phyloP scores from a whole-genome alignment of 1,284 basidiomycete species.

The Ceratobasidium papillatum region DNA sequence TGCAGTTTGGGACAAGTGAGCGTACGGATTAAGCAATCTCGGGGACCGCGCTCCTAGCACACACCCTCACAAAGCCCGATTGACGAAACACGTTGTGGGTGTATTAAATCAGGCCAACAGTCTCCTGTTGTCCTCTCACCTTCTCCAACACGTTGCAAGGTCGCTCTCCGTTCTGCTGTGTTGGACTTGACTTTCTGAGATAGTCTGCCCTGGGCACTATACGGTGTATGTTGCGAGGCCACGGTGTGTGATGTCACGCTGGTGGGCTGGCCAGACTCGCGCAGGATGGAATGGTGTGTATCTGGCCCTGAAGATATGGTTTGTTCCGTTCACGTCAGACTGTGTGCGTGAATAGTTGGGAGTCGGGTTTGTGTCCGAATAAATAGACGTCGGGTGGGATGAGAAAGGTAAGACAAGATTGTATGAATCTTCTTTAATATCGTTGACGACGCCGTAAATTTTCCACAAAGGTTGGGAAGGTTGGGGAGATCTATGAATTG shows the following conservation, averaged over 20 bases:
- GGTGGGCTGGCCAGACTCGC: neutral
- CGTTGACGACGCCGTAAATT: neutral
- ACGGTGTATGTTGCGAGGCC: neutral
- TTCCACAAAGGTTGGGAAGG: slow-evolving; percentile 22
- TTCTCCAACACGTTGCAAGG: slow-evolving; percentile 8
- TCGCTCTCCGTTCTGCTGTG: neutral
- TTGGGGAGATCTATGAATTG: slow-evolving; percentile 7
- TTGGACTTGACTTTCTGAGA: neutral
- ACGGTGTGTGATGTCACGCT: neutral
- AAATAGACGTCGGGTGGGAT: neutral
- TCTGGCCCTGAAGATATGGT: neutral
- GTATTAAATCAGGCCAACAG: neutral
- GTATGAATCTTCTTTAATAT: neutral
- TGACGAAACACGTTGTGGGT: slow-evolving; percentile 5
- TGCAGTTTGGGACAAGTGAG: neutral
- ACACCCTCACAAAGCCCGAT: neutral
- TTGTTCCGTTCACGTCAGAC: neutral
- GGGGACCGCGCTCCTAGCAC: neutral
- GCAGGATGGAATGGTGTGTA: neutral
- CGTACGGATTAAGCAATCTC: neutral
- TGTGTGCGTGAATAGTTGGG: neutral
- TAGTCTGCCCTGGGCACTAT: neutral
- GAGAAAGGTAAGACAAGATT: neutral
- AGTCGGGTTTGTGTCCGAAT: neutral
- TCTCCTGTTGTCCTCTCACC: neutral